Evolutionary conservation across 305 asterid species (phyloP).

Genomic region (Solanum aculeatissimum): DNA sequence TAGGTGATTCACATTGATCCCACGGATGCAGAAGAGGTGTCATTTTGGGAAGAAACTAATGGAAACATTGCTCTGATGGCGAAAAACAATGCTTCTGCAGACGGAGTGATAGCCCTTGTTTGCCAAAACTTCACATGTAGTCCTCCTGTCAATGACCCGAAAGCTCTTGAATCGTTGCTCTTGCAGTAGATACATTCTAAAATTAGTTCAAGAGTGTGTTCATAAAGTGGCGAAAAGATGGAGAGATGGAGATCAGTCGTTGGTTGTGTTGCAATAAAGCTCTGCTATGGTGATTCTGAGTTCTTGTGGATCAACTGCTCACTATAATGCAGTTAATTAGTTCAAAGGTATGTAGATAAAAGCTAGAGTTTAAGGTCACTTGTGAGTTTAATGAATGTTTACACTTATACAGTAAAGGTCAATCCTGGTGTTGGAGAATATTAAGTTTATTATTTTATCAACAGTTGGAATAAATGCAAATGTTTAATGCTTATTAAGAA

Average conservation of each 20-base stretch:
- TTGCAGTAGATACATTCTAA: constrained; percentile 2
- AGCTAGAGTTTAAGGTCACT: neutral
- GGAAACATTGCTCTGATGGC: constrained; percentile 63
- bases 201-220: neutral
- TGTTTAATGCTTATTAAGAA: neutral
- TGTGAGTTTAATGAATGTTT: neutral
- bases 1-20: constrained; percentile 91
- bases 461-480: neutral
- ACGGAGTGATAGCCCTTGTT: constrained; percentile 52
- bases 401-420: neutral
- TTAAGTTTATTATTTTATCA: neutral
- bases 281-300: neutral
- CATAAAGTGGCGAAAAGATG: neutral
- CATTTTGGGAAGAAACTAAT: constrained; percentile 62
- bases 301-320: neutral
- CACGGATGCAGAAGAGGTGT: constrained; percentile 37
- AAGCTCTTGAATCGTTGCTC: constrained; percentile 34
- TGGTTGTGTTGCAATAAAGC: neutral
- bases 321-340: neutral
- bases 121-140: constrained; percentile 84
- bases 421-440: neutral
- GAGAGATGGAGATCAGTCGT: neutral
- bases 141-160: constrained; percentile 40
- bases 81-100: constrained; percentile 21
- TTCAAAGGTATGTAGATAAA: neutral